Conservation (phyloP, 2,329 filamentous ascomycete genomes). For the Pseudocercospora macadamiae region DNA sequence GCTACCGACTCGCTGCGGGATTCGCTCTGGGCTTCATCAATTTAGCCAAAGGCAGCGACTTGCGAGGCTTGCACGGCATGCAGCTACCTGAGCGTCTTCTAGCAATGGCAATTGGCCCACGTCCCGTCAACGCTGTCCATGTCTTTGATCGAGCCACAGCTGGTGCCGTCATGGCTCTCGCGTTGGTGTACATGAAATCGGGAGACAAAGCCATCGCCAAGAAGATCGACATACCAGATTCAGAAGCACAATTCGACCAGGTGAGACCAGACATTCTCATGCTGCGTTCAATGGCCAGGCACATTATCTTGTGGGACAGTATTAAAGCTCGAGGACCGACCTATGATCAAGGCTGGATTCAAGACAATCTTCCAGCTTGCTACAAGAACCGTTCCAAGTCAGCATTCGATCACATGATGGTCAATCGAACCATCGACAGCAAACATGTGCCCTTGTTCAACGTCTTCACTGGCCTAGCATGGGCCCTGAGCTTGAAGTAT, state of each 20-base stretch:
- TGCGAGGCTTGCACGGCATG: slow-evolving; percentile 92
- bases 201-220: slow-evolving; percentile 82
- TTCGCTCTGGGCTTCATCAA: slow-evolving; percentile 95
- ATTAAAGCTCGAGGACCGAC: slow-evolving; percentile 61
- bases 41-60: slow-evolving; percentile 82
- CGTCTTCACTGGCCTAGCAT: slow-evolving; percentile 86
- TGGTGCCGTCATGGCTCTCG: slow-evolving; percentile 86
- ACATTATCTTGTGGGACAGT: slow-evolving; percentile 89
- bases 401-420: slow-evolving; percentile 51
- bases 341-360: slow-evolving; percentile 63
- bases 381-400: slow-evolving; percentile 59
- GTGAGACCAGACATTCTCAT: slow-evolving; percentile 91
- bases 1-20: slow-evolving; percentile 92
- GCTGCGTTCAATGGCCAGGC: slow-evolving; percentile 82
- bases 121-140: slow-evolving; percentile 89
- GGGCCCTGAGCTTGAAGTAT: slow-evolving; percentile 57
- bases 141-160: slow-evolving; percentile 90
- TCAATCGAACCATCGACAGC: slow-evolving; percentile 61
- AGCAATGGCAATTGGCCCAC: slow-evolving; percentile 80
- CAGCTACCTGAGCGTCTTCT: slow-evolving; percentile 85
- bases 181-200: slow-evolving; percentile 96
- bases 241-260: slow-evolving; percentile 89
- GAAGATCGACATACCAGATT: slow-evolving; percentile 92
- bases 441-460: slow-evolving; percentile 91
- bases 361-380: slow-evolving; percentile 68